These are phyloP conservation scores for Colletotrichum sp. DNA, from an alignment of 2,329 filamentous ascomycete species.

Conservation along the genomic window DNA sequence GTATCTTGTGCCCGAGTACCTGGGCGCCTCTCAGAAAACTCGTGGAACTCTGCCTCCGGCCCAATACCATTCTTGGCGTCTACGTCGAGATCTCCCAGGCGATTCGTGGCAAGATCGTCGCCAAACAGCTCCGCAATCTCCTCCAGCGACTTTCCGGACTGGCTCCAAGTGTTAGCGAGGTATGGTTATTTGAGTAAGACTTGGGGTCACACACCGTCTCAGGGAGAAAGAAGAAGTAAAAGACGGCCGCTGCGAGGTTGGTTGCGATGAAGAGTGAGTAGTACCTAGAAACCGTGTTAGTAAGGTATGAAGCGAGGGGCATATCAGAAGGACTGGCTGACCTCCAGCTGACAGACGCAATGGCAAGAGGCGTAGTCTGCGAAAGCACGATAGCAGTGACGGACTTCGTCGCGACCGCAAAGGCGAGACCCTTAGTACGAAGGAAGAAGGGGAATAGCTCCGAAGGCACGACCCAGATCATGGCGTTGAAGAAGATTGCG, in stretches of 20 bases:
- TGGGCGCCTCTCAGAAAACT: neutral
- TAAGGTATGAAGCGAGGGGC: rapidly evolving
- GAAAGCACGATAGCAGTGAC: slow-evolving; percentile 31
- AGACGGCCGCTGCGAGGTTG: slow-evolving; percentile 29
- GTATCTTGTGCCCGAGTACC: neutral
- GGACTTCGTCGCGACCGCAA: slow-evolving; percentile 34
- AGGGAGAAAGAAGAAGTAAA: slow-evolving; percentile 35
- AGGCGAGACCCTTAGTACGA: slow-evolving; percentile 31
- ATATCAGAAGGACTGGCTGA: slow-evolving; percentile 3
- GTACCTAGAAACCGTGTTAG: neutral
- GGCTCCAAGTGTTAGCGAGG: neutral
- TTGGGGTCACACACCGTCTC: slow-evolving; percentile 4
- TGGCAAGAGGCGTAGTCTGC: slow-evolving; percentile 37
- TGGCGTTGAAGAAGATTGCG: slow-evolving; percentile 41
- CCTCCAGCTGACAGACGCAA: slow-evolving; percentile 39
- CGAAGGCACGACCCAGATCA: slow-evolving; percentile 35
- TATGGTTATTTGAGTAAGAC: rapidly evolving
- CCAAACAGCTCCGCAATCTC: slow-evolving; percentile 31
- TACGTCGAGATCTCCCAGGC: slow-evolving; percentile 7
- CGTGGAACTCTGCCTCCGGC: neutral
- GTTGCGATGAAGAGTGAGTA: slow-evolving; percentile 41
- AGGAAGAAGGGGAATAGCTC: slow-evolving; percentile 32
- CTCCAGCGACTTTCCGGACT: slow-evolving; percentile 24
- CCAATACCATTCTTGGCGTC: slow-evolving; percentile 2
- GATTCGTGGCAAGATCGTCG: slow-evolving; percentile 12